Base-by-base conservation (phyloP, 129 eudicot species). In the Arctium minus region DNA sequence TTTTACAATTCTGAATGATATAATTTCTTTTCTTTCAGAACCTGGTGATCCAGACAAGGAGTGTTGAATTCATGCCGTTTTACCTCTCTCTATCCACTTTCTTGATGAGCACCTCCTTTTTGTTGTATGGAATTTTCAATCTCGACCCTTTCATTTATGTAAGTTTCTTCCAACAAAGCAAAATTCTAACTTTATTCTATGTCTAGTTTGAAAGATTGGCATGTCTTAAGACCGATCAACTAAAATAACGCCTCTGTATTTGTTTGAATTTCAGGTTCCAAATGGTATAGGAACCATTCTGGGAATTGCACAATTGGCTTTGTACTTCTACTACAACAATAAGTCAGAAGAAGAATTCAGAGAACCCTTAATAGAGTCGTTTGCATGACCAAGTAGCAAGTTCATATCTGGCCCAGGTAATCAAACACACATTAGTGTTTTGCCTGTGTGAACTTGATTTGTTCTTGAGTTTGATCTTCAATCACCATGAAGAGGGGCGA, bases 61-160 rank as follows among this genome's bases (percentile, higher is more conserved):
- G 98, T 76, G 96, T 94, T 36, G 98, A 94, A 78, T 94, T 84
- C 85, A 94, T 94, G 98, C 98, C 96, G 5, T 94, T 94, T 87
- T 93, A 91, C 75, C 94, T 94, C 84, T 94, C 97, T 79, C 94
- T 94, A 38, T 89, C 90, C 73, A 86, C 94, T 77, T 91, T 92
- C 80, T 86, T 91, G 87, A 89, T 94, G 98, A 94, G 98, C 91
- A 78, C 87, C 67, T 89, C 96, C 8, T 94, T 94, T 87, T 80
- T 91, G 79, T 80, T 89, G 76, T 94, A 94, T 76, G 98, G 98
- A 46, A 73, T 92, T 79, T 88, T 92, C 85, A 94, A 87, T 70
- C 86, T 84, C 65, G 98, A 94, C 79, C 94, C 92, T 35, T 94
- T 92, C 75, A 65, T 92, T 74, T 94, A 90, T 80, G 94, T 92